Evolutionary conservation across 371 early-diverging fungal species (phyloP).

Genomic region (Rhizopus arrhizus): DNA sequence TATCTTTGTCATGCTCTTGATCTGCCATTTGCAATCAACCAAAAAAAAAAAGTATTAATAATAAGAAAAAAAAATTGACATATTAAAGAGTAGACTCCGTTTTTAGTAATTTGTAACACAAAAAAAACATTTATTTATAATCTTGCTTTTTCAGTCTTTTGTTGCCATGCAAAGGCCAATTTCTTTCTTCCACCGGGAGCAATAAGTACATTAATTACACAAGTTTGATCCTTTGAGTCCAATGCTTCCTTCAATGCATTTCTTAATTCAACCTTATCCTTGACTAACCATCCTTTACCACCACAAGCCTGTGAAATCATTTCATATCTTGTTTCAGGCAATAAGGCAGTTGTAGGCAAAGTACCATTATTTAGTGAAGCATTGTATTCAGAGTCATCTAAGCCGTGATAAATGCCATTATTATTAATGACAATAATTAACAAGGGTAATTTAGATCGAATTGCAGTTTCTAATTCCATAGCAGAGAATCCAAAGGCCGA

Average conservation of each 20-base stretch:
- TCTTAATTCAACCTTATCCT: constrained; percentile 61
- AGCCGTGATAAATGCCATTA: constrained; percentile 78
- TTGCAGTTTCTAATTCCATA: constrained; percentile 82
- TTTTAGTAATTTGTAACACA: no score
- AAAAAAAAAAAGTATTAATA: no score
- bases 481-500: constrained; percentile 85
- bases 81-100: no score
- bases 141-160: constrained; percentile 26
- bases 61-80: no score
- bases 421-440: constrained; percentile 80
- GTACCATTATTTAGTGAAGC: constrained; percentile 31
- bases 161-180: constrained; percentile 33
- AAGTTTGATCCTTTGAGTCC: constrained; percentile 34
- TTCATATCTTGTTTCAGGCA: constrained; percentile 72
- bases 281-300: constrained; percentile 65
- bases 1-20: constrained; percentile 25
- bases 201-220: constrained; percentile 56
- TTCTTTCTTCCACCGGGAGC: constrained; percentile 54
- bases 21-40: no score
- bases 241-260: constrained; percentile 59
- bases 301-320: constrained; percentile 68
- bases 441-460: constrained; percentile 66
- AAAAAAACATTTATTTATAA: constrained; percentile 12
- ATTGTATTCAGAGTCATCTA: constrained; percentile 49
- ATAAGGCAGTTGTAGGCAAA: constrained; percentile 67